phyloP scores from a whole-genome alignment of 106 monocot genomes.

The Allium cepa region DNA sequence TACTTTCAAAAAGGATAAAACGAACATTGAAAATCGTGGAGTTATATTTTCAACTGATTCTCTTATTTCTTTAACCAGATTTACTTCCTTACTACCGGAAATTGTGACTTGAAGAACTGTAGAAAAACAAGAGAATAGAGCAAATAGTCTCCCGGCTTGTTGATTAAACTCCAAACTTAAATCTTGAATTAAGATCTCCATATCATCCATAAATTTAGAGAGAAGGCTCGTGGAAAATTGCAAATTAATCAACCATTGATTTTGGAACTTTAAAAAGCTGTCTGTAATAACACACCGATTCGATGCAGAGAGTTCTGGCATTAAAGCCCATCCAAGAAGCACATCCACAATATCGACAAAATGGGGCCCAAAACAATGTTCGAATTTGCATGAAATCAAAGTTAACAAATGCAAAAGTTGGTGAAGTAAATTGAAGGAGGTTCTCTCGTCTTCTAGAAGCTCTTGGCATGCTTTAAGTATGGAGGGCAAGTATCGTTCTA shows the following conservation, averaged over 20 bases:
- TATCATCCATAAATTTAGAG: slow-evolving; percentile 85
- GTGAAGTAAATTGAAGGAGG: slow-evolving; percentile 54
- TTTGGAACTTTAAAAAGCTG: slow-evolving; percentile 72
- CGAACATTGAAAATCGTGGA: slow-evolving; percentile 60
- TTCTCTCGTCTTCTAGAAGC: slow-evolving; percentile 94
- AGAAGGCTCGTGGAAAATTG: slow-evolving; percentile 73
- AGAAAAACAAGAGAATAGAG: slow-evolving; percentile 85
- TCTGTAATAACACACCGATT: slow-evolving; percentile 54
- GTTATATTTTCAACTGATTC: slow-evolving; percentile 48
- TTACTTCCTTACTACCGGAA: slow-evolving; percentile 44
- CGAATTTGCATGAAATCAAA: slow-evolving; percentile 62
- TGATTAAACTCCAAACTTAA: slow-evolving; percentile 17
- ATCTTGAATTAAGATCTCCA: slow-evolving; percentile 80
- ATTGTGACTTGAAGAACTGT: slow-evolving; percentile 67
- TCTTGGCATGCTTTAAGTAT: slow-evolving; percentile 76
- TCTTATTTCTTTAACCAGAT: slow-evolving; percentile 38
- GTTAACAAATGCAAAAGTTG: slow-evolving; percentile 54
- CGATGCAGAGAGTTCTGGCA: slow-evolving; percentile 70
- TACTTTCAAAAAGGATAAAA: slow-evolving; percentile 38
- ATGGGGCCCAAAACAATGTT: slow-evolving; percentile 66
- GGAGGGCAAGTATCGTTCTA: slow-evolving; percentile 40
- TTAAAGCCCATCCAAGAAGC: slow-evolving; percentile 93
- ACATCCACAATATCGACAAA: slow-evolving; percentile 85
- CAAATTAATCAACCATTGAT: slow-evolving; percentile 74
- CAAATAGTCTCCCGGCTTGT: slow-evolving; percentile 44